These are phyloP conservation scores for button mushroom (Agaricus bisporus) DNA, from an alignment of 768 basidiomycete species.

Conservation along the genomic window DNA sequence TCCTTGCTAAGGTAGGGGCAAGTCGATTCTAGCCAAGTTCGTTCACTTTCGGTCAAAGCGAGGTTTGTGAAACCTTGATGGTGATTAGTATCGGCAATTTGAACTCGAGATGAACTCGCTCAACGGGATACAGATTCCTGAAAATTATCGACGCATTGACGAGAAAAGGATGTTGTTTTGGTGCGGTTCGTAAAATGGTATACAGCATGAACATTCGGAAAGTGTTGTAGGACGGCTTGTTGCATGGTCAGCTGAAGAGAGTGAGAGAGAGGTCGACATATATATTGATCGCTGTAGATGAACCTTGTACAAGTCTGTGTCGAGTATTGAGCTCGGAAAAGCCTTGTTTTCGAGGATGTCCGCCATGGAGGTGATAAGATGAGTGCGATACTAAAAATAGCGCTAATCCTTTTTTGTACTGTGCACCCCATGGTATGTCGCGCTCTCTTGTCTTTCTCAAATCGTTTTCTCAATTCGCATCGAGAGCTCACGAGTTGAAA, in stretches of 20 bases:
- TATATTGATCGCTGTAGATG: not conserved
- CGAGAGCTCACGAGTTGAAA: constrained; percentile 56
- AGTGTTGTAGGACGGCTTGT: constrained; percentile 77
- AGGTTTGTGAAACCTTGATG: constrained; percentile 63
- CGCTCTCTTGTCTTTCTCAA: not conserved
- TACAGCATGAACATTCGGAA: constrained; percentile 61
- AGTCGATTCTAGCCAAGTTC: constrained; percentile 51
- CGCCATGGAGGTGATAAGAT: constrained; percentile 28
- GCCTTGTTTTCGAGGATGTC: constrained; percentile 22
- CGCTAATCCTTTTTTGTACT: constrained; percentile 1
- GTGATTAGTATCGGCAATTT: constrained; percentile 1
- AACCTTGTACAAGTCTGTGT: constrained; percentile 95
- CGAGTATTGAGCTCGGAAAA: constrained; percentile 61
- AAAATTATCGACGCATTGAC: constrained; percentile 56
- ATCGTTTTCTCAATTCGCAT: constrained; percentile 3
- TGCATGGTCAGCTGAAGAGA: constrained; percentile 83
- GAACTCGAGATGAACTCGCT: constrained; percentile 1
- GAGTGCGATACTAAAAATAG: not conserved
- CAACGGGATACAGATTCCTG: constrained; percentile 48
- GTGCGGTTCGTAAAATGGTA: constrained; percentile 84
- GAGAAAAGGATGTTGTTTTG: constrained; percentile 56
- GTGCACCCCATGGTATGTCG: not conserved
- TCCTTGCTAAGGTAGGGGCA: constrained; percentile 70
- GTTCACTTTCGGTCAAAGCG: constrained; percentile 53
- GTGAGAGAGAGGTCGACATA: not conserved